Evolutionary conservation across 2,329 filamentous ascomycete species (phyloP), one percentile per base, ranked within the genome.

Genomic region (Tympanopsis confertula): DNA sequence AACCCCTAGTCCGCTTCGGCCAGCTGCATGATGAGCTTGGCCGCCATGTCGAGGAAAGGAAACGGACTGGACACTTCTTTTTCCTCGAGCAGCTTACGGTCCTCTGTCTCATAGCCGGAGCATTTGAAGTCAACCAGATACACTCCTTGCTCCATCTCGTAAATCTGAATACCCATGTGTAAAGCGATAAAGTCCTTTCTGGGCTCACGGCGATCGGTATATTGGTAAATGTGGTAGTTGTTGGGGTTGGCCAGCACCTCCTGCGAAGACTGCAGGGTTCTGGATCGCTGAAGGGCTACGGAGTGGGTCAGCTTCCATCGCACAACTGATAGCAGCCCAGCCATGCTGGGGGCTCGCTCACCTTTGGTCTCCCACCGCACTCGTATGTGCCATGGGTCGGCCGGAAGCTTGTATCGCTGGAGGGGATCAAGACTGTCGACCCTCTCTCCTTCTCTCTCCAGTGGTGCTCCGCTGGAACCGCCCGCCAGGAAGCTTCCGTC

Each of bases 61-160:
- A 94, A 96, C 19, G 91, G 87, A 55, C 85, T 93, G 33, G 86
- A 89, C 44, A 94, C 86, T 52, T 94, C 84, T 70, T 96, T 96
- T 62, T 95, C 87, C 50, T 91, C 86, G 37, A 87, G 65, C 37
- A 82, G 65, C 46, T 81, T 76, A 36, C 89, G 81, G 39, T 91
- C 68, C 12, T 66, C 53, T 35, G 72, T 86, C 63, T 98, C 91
- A 61, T 98, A 98, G 15, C 91, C 91, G 13, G 91, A 88, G 57
- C 89, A 96, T 57, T 95, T 96, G 69, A 98, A 98, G 57, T 98
- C 91, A 36, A 98, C 91, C 44, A 98, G 80, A 58, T 89, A 96
- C 46, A 91, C 89, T 39, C 85, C 82, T 41, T 79, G 78, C 57
- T 96, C 89, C 66, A 96, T 87, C 53, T 87, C 82, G 59, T 95